Evolutionary conservation across 768 basidiomycete genomes (phyloP).

Genomic region (Panaeolus cyanescens): DNA sequence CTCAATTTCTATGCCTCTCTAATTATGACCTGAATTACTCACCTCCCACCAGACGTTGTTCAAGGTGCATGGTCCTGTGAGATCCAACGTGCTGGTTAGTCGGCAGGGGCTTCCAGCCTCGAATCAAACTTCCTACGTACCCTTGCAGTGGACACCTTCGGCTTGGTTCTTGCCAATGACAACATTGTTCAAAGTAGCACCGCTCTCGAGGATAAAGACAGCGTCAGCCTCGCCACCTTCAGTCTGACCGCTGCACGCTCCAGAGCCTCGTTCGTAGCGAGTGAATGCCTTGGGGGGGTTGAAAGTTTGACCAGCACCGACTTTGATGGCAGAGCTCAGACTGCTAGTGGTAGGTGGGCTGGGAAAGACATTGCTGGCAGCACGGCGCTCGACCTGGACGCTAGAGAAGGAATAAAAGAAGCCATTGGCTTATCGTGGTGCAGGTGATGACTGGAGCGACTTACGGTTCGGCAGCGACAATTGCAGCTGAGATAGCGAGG

Average conservation of each 20-base stretch:
- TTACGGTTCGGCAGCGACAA: slow-evolving; percentile 21
- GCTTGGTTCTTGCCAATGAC: slow-evolving; percentile 42
- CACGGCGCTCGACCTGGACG: slow-evolving; percentile 28
- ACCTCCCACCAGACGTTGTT: slow-evolving; percentile 35
- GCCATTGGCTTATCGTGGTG: no score
- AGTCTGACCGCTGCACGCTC: slow-evolving; percentile 34
- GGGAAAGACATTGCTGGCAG: slow-evolving; percentile 36
- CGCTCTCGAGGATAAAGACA: slow-evolving; percentile 41
- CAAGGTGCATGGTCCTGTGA: slow-evolving; percentile 28
- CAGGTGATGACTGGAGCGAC: not conserved
- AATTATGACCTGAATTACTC: not conserved
- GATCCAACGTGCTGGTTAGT: not conserved
- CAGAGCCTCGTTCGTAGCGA: slow-evolving; percentile 40
- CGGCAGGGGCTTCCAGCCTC: not conserved
- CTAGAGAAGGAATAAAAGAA: not conserved
- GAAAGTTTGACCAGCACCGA: slow-evolving; percentile 35
- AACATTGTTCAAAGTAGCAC: slow-evolving; percentile 40
- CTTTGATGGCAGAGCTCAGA: slow-evolving; percentile 34
- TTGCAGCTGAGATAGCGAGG: slow-evolving; percentile 4
- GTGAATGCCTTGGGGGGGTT: slow-evolving; percentile 36
- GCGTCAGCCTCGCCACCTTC: slow-evolving; percentile 42
- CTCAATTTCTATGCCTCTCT: not conserved
- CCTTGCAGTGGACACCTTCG: slow-evolving; percentile 42
- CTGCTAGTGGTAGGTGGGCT: slow-evolving; percentile 34
- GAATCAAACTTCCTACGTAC: slow-evolving; percentile 13